Percentiles rank a stretch among this genome's conserved stretches.
Evolutionary conservation across 2,329 filamentous ascomycete genomes (phyloP).

Genomic region (Colletotrichum liriopes): DNA sequence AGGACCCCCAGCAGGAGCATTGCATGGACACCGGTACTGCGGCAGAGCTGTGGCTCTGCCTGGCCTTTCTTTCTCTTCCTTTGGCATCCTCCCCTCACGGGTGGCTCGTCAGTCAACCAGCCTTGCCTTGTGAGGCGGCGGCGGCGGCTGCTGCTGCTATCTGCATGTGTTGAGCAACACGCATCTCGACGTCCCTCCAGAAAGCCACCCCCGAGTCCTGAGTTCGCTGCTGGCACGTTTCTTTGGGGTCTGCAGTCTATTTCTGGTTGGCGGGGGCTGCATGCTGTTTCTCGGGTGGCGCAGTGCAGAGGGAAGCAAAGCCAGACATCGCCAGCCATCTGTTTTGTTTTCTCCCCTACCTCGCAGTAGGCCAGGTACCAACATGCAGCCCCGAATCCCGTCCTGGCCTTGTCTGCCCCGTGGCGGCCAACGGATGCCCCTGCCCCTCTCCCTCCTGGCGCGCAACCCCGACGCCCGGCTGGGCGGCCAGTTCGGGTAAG

Average conservation of each 20-base stretch:
- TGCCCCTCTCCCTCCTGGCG: slow-evolving; percentile 13
- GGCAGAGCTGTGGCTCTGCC: slow-evolving; percentile 9
- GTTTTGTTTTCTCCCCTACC: slow-evolving; percentile 13
- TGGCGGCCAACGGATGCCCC: slow-evolving; percentile 22
- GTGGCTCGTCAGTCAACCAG: not conserved
- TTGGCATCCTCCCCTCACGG: not conserved
- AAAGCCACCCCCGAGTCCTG: slow-evolving; percentile 12
- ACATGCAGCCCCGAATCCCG: slow-evolving; percentile 12
- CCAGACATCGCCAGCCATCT: slow-evolving; percentile 16
- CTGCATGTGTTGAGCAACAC: slow-evolving; percentile 13
- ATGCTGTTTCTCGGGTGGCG: slow-evolving; percentile 19
- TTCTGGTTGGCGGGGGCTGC: slow-evolving; percentile 21
- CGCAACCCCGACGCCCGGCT: not conserved
- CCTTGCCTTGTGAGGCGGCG: slow-evolving; percentile 23
- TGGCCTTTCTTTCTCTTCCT: not conserved
- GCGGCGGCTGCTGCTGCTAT: no score
- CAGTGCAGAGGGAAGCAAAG: slow-evolving; percentile 29
- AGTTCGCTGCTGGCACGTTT: slow-evolving; percentile 24
- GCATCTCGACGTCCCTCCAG: slow-evolving; percentile 3
- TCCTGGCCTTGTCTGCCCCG: not conserved
- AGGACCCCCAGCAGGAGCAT: not conserved
- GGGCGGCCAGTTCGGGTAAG: slow-evolving; percentile 13
- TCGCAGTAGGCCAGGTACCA: not conserved
- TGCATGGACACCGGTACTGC: not conserved
- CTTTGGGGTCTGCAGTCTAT: slow-evolving; percentile 1